phyloP scores from a whole-genome alignment of 805 yeast species.

The Ogataea philodendri region DNA sequence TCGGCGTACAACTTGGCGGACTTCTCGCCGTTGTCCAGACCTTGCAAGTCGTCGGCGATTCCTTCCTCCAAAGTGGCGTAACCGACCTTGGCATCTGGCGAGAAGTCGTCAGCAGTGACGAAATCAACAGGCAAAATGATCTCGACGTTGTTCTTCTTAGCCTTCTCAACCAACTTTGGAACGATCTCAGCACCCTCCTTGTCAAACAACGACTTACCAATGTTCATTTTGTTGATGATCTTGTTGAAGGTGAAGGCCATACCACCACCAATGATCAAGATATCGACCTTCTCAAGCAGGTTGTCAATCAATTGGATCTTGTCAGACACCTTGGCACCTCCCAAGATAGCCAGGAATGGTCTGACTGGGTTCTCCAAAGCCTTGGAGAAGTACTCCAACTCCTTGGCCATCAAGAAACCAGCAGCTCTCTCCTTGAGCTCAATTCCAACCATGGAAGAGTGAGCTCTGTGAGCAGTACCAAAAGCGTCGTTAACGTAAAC shows the following conservation, averaged over 20 bases:
- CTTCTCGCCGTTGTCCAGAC: slow-evolving; percentile 94
- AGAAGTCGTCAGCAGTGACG: slow-evolving; percentile 92
- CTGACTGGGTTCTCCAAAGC: slow-evolving; percentile 97
- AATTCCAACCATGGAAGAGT: slow-evolving; percentile 98
- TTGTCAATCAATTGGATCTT: slow-evolving; percentile 98
- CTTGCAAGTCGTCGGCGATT: slow-evolving; percentile 93
- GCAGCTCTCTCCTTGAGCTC: slow-evolving; percentile 95
- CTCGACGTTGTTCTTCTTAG: slow-evolving; percentile 93
- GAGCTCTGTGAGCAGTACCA: slow-evolving; percentile 99
- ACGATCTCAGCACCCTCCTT: slow-evolving; percentile 94
- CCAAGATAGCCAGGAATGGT: slow-evolving; percentile 97
- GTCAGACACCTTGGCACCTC: slow-evolving; percentile 99
- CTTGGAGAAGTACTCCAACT: slow-evolving; percentile 94
- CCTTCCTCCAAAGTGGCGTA: slow-evolving; percentile 86
- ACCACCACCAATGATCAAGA: slow-evolving; percentile 97
- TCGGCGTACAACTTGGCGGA: slow-evolving; percentile 74
- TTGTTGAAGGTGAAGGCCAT: slow-evolving; percentile 99
- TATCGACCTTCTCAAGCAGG: slow-evolving; percentile 91
- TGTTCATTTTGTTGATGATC: slow-evolving; percentile 77
- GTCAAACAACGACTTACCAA: slow-evolving; percentile 92
- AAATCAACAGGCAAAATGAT: slow-evolving; percentile 93
- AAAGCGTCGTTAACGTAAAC: slow-evolving; percentile 98
- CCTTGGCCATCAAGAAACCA: slow-evolving; percentile 98
- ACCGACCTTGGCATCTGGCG: slow-evolving; percentile 84
- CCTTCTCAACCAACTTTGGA: slow-evolving; percentile 89